Evolutionary conservation across 148 eudicot genomes (phyloP).

Genomic region (Talinum fruticosum): DNA sequence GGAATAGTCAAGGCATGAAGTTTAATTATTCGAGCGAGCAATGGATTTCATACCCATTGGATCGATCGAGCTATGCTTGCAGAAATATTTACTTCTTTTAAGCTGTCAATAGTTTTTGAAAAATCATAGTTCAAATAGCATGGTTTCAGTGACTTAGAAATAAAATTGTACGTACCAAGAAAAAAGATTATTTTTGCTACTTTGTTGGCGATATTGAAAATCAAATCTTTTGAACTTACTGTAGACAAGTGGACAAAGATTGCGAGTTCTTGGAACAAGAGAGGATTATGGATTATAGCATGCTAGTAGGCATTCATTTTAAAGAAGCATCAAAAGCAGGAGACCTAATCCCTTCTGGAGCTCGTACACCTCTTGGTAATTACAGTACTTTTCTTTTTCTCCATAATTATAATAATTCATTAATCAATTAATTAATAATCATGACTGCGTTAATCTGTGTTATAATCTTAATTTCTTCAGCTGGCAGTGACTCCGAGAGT

Average conservation of each 20-base stretch:
- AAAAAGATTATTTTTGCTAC: too few relatives aligned
- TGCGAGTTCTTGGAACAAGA: conserved; percentile 90
- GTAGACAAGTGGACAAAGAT: conserved; percentile 86
- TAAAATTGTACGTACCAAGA: too few relatives aligned
- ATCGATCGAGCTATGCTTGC: too few relatives aligned
- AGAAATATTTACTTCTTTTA: too few relatives aligned
- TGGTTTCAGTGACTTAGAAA: too few relatives aligned
- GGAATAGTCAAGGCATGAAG: too few relatives aligned
- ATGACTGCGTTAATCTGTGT: background rate
- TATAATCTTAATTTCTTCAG: conserved; percentile 25
- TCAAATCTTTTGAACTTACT: background rate
- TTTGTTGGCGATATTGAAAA: too few relatives aligned
- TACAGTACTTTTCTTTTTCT: background rate
- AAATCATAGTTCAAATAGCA: too few relatives aligned
- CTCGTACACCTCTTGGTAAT: conserved; percentile 46
- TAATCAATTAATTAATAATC: background rate
- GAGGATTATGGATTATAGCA: conserved; percentile 89
- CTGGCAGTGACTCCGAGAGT: conserved; percentile 37
- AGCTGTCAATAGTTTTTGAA: too few relatives aligned
- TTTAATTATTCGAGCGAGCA: too few relatives aligned
- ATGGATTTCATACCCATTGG: too few relatives aligned
- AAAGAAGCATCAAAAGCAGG: conserved; percentile 52
- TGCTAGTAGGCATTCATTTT: conserved; percentile 80
- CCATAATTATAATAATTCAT: background rate
- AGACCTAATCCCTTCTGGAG: conserved; percentile 48